Base-by-base conservation (phyloP, 306 rosid species). In the Medicago ruthenica region DNA sequence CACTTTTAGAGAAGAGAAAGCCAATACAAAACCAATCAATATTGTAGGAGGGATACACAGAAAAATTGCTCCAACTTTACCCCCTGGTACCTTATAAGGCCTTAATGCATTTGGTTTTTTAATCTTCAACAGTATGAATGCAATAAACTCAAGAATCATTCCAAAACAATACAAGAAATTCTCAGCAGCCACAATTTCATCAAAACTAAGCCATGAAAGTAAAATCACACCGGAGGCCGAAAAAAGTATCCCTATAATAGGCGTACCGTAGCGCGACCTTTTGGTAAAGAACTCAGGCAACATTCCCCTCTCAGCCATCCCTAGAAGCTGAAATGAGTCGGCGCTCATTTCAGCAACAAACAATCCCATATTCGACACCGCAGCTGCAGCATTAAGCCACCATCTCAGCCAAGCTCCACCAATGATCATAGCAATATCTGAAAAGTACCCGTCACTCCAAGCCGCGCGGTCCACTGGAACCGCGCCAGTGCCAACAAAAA, bases 21-120 rank as follows among this genome's bases (percentile, higher is more conserved):
- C 83, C 84, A 94, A 76, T 20, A 94, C 96, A 22, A 87, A 59
- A 58, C 91, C 76, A 13, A 94, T 91, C 74, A 92, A 71, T 67
- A 86, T 73, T 9, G 97, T 91, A 4, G 97, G 97, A 69, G 90
- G 97, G 62, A 83, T 70, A 24, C 98, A 94, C 83, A 91, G 59
- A 11, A 89, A 20, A 76, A 88, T 70, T 20, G 96, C 90, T 71
- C 93, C 98, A 0, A 67, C 65, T 0, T 91, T 88, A 42, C 97
- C 98, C 2, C 86, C 70, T 0, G 91, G 95, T 34, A 91, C 69
- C 89, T 86, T 94, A 83, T 75, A 94, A 57, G 98, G 98, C 81
- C 97, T 61, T 61, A 8, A 17, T n/a, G 69, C 48, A 37, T 63
- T 63, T 36, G 69, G 69, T n/a, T 34, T 36, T 10, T 63, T 63